Conservation (phyloP, 352 stramenopile species). For the Phytopythium aichiense region DNA sequence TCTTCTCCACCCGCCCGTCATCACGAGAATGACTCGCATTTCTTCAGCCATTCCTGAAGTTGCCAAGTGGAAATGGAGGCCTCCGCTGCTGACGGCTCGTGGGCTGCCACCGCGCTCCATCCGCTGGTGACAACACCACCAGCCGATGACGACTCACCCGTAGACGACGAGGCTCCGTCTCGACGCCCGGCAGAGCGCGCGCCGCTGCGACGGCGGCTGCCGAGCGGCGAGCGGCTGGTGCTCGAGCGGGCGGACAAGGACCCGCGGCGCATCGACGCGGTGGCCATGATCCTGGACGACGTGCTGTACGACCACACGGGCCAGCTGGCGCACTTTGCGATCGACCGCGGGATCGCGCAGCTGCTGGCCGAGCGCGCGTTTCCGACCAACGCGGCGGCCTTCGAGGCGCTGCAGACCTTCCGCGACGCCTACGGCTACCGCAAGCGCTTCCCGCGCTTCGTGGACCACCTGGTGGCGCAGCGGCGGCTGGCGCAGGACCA, state of each 20-base stretch:
- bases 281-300: conserved; percentile 86
- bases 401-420: conserved; percentile 75
- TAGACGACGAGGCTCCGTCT: neutral
- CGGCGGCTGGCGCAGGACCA: conserved; percentile 35
- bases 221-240: conserved; percentile 24
- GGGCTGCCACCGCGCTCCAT: neutral
- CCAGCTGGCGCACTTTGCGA: conserved; percentile 73
- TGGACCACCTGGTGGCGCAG: conserved; percentile 66
- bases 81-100: too few relatives aligned
- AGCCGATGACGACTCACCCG: neutral
- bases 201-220: conserved; percentile 20
- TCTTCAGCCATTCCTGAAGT: neutral
- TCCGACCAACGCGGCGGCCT: conserved; percentile 52
- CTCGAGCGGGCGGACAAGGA: conserved; percentile 13
- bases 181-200: neutral
- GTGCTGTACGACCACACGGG: conserved; percentile 84
- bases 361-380: conserved; percentile 69
- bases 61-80: neutral
- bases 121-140: neutral
- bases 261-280: conserved; percentile 61
- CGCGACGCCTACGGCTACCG: conserved; percentile 79
- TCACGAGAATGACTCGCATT: neutral
- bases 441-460: conserved; percentile 80
- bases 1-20: neutral
- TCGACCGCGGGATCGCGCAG: conserved; percentile 72